Evolutionary conservation across 2,329 filamentous ascomycete species (phyloP), one percentile per base, ranked within the genome.

Genomic region (Beauveria brongniartii): DNA sequence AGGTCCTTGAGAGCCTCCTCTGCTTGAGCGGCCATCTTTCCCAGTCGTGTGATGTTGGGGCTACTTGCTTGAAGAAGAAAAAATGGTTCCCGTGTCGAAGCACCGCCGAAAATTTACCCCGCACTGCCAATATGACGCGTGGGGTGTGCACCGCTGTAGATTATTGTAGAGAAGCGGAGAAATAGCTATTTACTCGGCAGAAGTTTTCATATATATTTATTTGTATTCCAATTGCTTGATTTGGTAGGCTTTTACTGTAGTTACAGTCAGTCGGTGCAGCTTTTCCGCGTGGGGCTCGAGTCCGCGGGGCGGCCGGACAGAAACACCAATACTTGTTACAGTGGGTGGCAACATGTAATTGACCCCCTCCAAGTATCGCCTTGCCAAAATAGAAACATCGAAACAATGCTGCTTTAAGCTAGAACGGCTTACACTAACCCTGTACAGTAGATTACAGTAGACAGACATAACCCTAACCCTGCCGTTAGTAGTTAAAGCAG

Each of bases 1-100:
- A 77, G 75, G 73, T 75, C 74, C 65, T 77, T 73, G 63, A 77
- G 74, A 72, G 74, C 75, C 63, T 77, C 75, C 50, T 72, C 71
- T 66, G 75, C 70, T 73, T 77, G 72, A 62, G 74, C 74, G 69
- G 75, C 75, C 75, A 77, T 77, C 58, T 72, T 76, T 70, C 65
- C 65, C 59, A 61, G 51, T 61, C 55, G 53, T 56, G 59, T 56
- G 53, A 62, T 58, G 37, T 60, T 56, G 44, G 41, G 53, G 50
- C 46, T 54, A n/a, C 50, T 54, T 61, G 59, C 51, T 34, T 52
- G 53, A 52, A 24, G 52, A 43, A 37, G 26, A 41, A 59, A 59
- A 62, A 62, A 51, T 55, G 34, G 61, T 55, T 53, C 47, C 26
- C 14, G 47, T 14, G 16, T 43, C 37, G 16, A 46, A 57, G 20